Evolutionary conservation across 129 eudicot genomes (phyloP).

Genomic region (Sambucus nigra): DNA sequence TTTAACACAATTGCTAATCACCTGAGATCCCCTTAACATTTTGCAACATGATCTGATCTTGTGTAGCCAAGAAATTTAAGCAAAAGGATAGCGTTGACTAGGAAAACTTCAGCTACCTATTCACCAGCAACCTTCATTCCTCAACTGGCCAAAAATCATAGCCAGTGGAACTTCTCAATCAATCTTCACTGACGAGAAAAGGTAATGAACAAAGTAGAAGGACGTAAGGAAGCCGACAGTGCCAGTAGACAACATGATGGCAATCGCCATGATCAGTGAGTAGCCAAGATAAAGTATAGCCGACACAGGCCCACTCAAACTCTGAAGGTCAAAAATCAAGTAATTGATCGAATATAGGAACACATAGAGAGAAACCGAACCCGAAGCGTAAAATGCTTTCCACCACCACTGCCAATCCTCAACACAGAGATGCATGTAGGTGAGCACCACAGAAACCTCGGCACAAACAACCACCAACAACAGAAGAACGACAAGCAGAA

Average conservation of each 20-base stretch:
- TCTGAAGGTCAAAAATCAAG: constrained; percentile 52
- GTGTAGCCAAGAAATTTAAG: not conserved
- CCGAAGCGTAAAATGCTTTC: constrained; percentile 67
- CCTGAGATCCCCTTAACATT: not conserved
- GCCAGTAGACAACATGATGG: constrained; percentile 51
- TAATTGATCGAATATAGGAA: constrained; percentile 56
- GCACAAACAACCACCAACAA: constrained; percentile 48
- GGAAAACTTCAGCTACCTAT: not conserved
- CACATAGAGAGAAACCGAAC: constrained; percentile 52
- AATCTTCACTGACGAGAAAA: constrained; percentile 55
- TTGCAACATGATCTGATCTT: not conserved
- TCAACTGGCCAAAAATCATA: not conserved
- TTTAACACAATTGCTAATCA: not conserved
- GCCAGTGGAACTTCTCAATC: constrained; percentile 17
- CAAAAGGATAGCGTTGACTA: not conserved
- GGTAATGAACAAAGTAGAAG: constrained; percentile 55
- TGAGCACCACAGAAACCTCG: constrained; percentile 55
- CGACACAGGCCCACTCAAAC: constrained; percentile 58
- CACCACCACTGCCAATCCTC: constrained; percentile 90
- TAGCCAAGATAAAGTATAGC: constrained; percentile 55
- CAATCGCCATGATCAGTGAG: constrained; percentile 49
- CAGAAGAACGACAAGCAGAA: constrained; percentile 41
- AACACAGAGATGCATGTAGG: constrained; percentile 60
- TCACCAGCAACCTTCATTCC: not conserved
- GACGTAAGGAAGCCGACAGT: constrained; percentile 55